phyloP scores from a whole-genome alignment of 2,329 filamentous ascomycete species.

The Hymenoscyphus salicellus region DNA sequence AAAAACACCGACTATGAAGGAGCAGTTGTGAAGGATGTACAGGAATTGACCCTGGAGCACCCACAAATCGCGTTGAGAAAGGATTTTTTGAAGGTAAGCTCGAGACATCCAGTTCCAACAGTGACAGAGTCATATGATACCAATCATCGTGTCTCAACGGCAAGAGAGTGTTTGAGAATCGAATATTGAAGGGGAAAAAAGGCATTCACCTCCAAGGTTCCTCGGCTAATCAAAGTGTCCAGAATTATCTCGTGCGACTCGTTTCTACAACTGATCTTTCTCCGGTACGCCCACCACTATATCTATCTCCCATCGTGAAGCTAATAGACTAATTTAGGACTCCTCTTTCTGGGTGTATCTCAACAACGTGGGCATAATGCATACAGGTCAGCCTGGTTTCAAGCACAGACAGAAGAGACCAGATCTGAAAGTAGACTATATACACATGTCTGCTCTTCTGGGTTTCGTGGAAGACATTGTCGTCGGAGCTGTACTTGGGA shows the following conservation, averaged over 20 bases:
- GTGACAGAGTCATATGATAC: no score
- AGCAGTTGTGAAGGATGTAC: conserved; percentile 59
- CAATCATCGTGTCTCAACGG: no score
- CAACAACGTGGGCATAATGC: conserved; percentile 83
- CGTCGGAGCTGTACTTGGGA: conserved; percentile 70
- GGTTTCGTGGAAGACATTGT: conserved; percentile 76
- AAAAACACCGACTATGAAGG: conserved; percentile 61
- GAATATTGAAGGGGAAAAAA: no score
- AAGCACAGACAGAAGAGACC: conserved; percentile 50
- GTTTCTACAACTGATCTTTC: conserved; percentile 61
- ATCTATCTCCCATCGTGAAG: no score
- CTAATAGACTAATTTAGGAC: conserved; percentile 26
- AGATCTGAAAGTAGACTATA: conserved; percentile 70
- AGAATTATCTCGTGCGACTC: conserved; percentile 72
- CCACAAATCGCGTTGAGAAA: conserved; percentile 75
- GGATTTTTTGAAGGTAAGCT: conserved; percentile 56
- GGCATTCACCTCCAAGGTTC: no score
- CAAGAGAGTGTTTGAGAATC: no score
- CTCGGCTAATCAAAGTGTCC: background rate
- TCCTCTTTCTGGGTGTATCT: conserved; percentile 82
- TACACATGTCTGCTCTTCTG: conserved; percentile 71
- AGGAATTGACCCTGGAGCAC: conserved; percentile 55
- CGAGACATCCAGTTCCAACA: no score
- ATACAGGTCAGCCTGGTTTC: conserved; percentile 66
- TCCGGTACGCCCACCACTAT: conserved; percentile 35